phyloP scores from a whole-genome alignment of 2,329 filamentous ascomycete species.

The Allantophomopsis cytisporea region DNA sequence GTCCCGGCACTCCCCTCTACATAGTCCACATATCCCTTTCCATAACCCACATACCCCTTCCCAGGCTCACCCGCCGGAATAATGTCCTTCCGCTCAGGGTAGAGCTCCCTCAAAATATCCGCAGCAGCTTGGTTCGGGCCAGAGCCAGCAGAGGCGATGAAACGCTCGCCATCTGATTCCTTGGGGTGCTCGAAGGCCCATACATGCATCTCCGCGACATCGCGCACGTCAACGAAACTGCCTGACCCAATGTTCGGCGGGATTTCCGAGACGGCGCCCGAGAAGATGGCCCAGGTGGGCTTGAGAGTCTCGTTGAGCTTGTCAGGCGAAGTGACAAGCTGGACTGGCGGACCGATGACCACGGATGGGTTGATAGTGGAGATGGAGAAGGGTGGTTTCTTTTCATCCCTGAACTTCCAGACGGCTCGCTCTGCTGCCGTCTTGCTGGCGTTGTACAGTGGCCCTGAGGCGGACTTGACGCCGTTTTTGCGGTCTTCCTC shows the following conservation, averaged over 20 bases:
- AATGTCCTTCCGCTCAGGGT: slow-evolving; percentile 19
- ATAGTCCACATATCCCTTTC: slow-evolving; percentile 4
- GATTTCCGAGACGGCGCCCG: slow-evolving; percentile 15
- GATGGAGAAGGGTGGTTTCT: slow-evolving; percentile 23
- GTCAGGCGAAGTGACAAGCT: slow-evolving; percentile 14
- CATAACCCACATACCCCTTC: slow-evolving; percentile 21
- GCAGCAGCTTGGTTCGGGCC: slow-evolving; percentile 22
- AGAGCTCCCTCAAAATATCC: slow-evolving; percentile 25
- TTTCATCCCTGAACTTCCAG: slow-evolving; percentile 23
- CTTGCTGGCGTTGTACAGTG: slow-evolving; percentile 25
- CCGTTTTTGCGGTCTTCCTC: slow-evolving; percentile 15
- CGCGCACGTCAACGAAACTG: slow-evolving; percentile 27
- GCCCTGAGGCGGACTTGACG: slow-evolving; percentile 4
- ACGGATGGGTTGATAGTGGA: slow-evolving; percentile 25
- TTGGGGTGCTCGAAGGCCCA: slow-evolving; percentile 22
- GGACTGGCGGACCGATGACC: slow-evolving; percentile 25
- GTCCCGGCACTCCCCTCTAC: slow-evolving; percentile 8
- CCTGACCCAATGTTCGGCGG: slow-evolving; percentile 12
- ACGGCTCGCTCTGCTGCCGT: slow-evolving; percentile 21
- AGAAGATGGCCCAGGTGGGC: slow-evolving; percentile 20
- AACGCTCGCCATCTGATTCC: slow-evolving; percentile 25
- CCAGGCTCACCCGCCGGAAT: slow-evolving; percentile 24
- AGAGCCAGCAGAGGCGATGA: slow-evolving; percentile 19
- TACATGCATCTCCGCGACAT: slow-evolving; percentile 25
- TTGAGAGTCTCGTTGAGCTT: slow-evolving; percentile 20